phyloP scores from a whole-genome alignment of 257 asterid genomes.

The Penstemon eatonii region DNA sequence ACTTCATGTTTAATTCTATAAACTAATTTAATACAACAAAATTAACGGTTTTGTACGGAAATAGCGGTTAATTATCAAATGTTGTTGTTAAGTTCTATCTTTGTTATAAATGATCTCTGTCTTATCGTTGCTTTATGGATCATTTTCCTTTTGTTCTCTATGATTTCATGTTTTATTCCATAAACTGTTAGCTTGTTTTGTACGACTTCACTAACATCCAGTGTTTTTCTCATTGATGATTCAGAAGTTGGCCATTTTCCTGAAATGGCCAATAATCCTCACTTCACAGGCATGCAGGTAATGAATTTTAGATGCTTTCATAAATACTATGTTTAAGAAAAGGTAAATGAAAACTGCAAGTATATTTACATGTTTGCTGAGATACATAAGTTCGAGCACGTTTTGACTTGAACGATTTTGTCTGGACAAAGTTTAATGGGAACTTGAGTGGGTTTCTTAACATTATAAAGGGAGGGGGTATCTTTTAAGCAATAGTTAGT shows the following conservation, averaged over 20 bases:
- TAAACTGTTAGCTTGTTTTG: not conserved
- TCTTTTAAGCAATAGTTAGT: not conserved
- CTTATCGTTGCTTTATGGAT: not conserved
- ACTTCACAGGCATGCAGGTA: conserved; percentile 55
- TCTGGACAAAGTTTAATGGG: no score
- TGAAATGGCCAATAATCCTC: conserved; percentile 53
- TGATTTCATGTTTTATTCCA: conserved; percentile 14
- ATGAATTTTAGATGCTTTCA: conserved; percentile 15
- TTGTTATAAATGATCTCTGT: conserved; percentile 15
- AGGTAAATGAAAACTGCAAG: conserved; percentile 1
- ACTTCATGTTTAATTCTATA: conserved; percentile 11
- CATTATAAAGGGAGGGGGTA: no score
- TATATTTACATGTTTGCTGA: not conserved
- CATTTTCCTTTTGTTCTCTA: conserved; percentile 6
- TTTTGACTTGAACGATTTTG: no score
- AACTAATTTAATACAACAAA: conserved; percentile 10
- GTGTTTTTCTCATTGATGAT: conserved; percentile 27
- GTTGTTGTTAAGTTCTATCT: not conserved
- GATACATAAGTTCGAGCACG: not conserved
- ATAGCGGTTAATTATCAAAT: not conserved
- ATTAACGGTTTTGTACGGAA: conserved; percentile 10
- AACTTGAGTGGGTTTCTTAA: no score
- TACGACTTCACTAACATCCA: conserved; percentile 15
- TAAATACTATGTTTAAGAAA: not conserved
- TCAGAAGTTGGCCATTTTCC: conserved; percentile 40